These are phyloP conservation scores for Helichrysum umbraculigerum DNA, from an alignment of 129 eudicot species.

Conservation along the genomic window DNA sequence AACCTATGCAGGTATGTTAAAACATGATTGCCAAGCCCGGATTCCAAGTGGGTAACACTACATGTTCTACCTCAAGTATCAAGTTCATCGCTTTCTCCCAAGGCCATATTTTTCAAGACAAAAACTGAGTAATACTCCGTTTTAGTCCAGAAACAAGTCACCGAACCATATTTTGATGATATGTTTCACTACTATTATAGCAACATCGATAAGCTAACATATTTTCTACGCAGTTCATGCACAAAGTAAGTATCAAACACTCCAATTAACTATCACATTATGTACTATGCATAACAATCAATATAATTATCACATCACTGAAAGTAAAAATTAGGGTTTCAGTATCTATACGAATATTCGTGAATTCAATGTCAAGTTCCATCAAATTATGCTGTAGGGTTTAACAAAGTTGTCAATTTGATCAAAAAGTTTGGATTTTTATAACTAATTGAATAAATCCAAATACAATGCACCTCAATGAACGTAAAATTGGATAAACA, in stretches of 20 bases:
- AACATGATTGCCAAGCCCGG: background rate
- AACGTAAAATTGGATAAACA: background rate
- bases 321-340: slow-evolving; percentile 29
- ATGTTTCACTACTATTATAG: background rate
- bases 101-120: background rate
- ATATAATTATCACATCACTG: background rate
- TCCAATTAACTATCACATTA: background rate
- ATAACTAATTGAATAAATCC: background rate
- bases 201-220: background rate
- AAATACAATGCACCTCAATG: background rate
- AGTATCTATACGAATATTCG: background rate
- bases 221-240: background rate
- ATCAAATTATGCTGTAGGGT: background rate
- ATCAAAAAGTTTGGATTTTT: background rate
- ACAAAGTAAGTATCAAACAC: background rate
- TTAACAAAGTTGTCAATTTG: slow-evolving; percentile 5
- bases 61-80: background rate
- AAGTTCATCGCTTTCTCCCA: background rate
- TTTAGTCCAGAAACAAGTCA: slow-evolving; percentile 14
- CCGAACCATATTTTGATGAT: background rate
- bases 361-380: slow-evolving; percentile 22
- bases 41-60: background rate
- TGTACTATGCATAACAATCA: background rate
- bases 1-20: background rate
- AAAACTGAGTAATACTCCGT: too few relatives aligned